Conservation (phyloP, 2,329 filamentous ascomycete species). For the Mycosphaerelloides madeirae region DNA sequence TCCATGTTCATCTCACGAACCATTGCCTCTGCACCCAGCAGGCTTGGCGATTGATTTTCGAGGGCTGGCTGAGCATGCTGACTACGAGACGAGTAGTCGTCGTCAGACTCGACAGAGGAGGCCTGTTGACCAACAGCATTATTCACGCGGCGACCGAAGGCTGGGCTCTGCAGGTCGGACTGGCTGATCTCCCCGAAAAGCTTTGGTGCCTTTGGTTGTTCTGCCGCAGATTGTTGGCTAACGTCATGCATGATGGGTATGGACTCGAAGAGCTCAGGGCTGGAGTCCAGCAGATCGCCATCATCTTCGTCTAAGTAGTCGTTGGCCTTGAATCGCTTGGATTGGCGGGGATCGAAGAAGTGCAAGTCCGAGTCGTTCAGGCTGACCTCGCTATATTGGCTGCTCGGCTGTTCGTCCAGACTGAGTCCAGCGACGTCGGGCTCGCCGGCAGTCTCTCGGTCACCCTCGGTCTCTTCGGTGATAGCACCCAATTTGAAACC, state of each 20-base stretch:
- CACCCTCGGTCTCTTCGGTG: slow-evolving; percentile 56
- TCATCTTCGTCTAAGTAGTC: slow-evolving; percentile 34
- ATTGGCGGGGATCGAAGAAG: slow-evolving; percentile 37
- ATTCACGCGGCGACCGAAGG: slow-evolving; percentile 2
- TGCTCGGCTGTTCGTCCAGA: slow-evolving; percentile 45
- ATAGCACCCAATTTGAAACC: slow-evolving; percentile 36
- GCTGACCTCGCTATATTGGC: slow-evolving; percentile 27
- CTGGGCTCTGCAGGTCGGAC: slow-evolving; percentile 52
- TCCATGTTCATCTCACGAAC: slow-evolving; percentile 48
- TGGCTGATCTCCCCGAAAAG: slow-evolving; percentile 59
- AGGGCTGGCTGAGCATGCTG: slow-evolving; percentile 4
- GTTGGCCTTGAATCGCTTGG: slow-evolving; percentile 43
- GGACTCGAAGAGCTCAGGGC: slow-evolving; percentile 34
- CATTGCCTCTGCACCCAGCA: slow-evolving; percentile 46
- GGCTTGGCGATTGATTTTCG: slow-evolving; percentile 31
- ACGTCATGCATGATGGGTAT: slow-evolving; percentile 27
- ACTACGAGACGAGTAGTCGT: slow-evolving; percentile 1
- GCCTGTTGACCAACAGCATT: slow-evolving; percentile 1
- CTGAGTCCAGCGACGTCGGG: slow-evolving; percentile 60
- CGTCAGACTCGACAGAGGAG: slow-evolving; percentile 5
- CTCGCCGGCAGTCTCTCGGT: slow-evolving; percentile 44
- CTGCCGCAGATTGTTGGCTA: slow-evolving; percentile 9
- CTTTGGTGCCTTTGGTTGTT: slow-evolving; percentile 30
- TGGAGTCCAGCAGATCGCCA: slow-evolving; percentile 32
- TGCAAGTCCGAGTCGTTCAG: slow-evolving; percentile 35